phyloP scores from a whole-genome alignment of 768 basidiomycete genomes.

The Gloeopeniophorella convolvens region DNA sequence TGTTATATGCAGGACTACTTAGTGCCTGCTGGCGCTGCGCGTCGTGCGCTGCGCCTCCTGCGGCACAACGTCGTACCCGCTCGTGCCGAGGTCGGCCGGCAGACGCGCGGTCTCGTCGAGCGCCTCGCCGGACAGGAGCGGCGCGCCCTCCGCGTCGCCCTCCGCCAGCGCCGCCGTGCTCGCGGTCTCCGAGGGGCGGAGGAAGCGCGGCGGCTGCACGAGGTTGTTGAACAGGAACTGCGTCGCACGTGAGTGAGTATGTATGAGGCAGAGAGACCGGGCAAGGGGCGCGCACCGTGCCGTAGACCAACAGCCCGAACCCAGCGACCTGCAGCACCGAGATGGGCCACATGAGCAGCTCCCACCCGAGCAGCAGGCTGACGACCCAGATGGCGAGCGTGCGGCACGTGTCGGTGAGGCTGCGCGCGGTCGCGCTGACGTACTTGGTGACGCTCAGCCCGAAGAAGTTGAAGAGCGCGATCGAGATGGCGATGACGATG shows the following conservation, averaged over 20 bases:
- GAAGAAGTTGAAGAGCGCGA: conserved; percentile 59
- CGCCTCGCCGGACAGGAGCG: conserved; percentile 50
- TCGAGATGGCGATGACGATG: conserved; percentile 43
- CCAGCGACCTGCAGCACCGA: conserved; percentile 78
- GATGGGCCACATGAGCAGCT: conserved; percentile 73
- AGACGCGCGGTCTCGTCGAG: conserved; percentile 80
- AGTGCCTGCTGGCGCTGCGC: conserved; percentile 9
- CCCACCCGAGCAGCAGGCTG: conserved; percentile 87
- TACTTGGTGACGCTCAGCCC: conserved; percentile 89
- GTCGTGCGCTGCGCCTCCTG: conserved; percentile 11
- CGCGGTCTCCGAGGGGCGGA: conserved; percentile 36
- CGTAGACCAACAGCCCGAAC: conserved; percentile 87
- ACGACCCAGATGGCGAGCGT: conserved; percentile 96
- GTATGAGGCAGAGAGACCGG: conserved; percentile 12
- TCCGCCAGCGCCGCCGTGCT: conserved; percentile 14
- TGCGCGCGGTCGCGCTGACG: conserved; percentile 89
- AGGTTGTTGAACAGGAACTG: conserved; percentile 91
- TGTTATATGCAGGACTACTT: background rate
- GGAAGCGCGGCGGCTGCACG: conserved; percentile 59
- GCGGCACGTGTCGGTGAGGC: conserved; percentile 89
- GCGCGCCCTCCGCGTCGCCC: conserved; percentile 29
- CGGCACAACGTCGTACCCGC: conserved; percentile 80
- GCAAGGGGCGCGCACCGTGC: conserved; percentile 53
- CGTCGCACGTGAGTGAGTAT: conserved; percentile 5
- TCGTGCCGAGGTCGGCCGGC: conserved; percentile 74